Conservation (phyloP, 805 yeast genomes). For the Blastobotrys chiropterorum region DNA sequence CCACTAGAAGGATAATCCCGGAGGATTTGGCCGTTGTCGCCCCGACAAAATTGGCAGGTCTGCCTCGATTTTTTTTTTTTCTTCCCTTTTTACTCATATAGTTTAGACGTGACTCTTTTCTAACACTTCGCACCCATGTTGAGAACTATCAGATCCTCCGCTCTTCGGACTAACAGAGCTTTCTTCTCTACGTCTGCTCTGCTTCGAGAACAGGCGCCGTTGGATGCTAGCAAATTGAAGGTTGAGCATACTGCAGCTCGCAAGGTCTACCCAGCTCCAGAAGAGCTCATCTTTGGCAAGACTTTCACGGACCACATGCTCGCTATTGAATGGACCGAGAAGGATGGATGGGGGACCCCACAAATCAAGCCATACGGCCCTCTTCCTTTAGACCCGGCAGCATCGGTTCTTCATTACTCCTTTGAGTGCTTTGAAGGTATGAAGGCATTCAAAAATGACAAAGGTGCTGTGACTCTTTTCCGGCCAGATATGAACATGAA, state of each 20-base stretch:
- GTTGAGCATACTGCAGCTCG: slow-evolving; percentile 45
- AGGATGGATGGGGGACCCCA: slow-evolving; percentile 69
- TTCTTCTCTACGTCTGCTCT: too few species aligned
- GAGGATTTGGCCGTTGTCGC: too few species aligned
- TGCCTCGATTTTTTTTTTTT: too few species aligned
- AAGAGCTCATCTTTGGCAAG: slow-evolving; percentile 62
- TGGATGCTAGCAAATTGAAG: slow-evolving; percentile 47
- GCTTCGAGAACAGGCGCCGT: neutral
- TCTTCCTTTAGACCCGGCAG: slow-evolving; percentile 62
- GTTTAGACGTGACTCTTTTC: too few species aligned
- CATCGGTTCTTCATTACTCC: slow-evolving; percentile 78
- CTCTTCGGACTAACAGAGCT: too few species aligned
- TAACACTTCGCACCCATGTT: too few species aligned
- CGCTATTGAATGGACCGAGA: slow-evolving; percentile 63
- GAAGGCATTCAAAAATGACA: slow-evolving; percentile 55
- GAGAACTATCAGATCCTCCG: too few species aligned
- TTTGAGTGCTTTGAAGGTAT: slow-evolving; percentile 82
- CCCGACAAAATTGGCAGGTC: too few species aligned
- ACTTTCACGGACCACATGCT: slow-evolving; percentile 59
- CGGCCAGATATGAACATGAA: slow-evolving; percentile 44
- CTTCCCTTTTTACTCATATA: too few species aligned
- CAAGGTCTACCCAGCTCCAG: slow-evolving; percentile 51
- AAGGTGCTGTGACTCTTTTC: slow-evolving; percentile 28
- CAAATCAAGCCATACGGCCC: slow-evolving; percentile 69
- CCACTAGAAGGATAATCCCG: too few species aligned